Base-by-base conservation (phyloP, 2,329 filamentous ascomycete genomes). In the Botrytis squamosa region DNA sequence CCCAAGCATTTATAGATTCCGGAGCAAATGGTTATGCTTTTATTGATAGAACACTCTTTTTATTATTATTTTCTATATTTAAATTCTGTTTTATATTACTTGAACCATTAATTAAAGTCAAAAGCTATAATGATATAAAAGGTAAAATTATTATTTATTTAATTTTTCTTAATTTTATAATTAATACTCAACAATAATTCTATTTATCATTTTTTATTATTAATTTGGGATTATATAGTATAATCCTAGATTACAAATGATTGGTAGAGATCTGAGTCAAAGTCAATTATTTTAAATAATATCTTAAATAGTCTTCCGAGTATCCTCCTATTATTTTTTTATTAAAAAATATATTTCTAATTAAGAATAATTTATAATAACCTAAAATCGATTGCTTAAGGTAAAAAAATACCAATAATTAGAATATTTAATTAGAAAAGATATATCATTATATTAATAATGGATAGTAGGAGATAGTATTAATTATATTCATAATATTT, bases 1-100 rank as follows among this genome's bases (percentile, higher is more conserved):
- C 0, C 14, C 0, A n/a, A 55, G 14, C 0, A 4, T 1, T 55
- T 14, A 55, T 55, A 5, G 1, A 55, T n/a, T n/a, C 0, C 0
- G 1, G 1, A 55, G 2, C 2, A 0, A 55, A 55, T 14, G 0
- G 5, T 14, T 55, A 5, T 6, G 1, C 0, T n/a, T 55, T 55
- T 55, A 55, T 55, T 14, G 1, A 55, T n/a, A 25, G 12, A 3
- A 25, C 6, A 55, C 9, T 55, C 6, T 0, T 55, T 55, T 12
- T 6, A 25, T 5, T n/a, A 25, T 14, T 55, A 55, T 55, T 55
- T n/a, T 0, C 49, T 25, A 25, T 55, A n/a, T 52, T 52, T 14
- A 52, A 52, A 52, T 5, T 5, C 29, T 29, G 2, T n/a, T 18
- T 25, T 12, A 4, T 22, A n/a, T 10, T 10, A 1, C 1, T 52